Evolutionary conservation across 2,329 filamentous ascomycete genomes (phyloP), one percentile per base, ranked within the genome.

Genomic region (Colletotrichum sublineola): DNA sequence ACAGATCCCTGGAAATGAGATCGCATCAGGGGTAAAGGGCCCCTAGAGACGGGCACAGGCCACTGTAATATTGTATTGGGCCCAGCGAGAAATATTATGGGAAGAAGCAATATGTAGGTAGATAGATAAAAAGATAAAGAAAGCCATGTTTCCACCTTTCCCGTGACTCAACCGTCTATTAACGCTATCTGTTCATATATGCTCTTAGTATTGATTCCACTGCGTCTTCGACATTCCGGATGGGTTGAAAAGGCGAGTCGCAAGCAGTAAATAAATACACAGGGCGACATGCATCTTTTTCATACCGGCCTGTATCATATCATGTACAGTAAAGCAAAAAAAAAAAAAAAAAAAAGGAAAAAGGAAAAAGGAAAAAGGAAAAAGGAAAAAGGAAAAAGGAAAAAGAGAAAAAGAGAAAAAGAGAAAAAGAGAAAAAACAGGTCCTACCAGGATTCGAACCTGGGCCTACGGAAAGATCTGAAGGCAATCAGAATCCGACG

Each of bases 371-470:
- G n/a, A n/a, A n/a, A n/a, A n/a, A n/a, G n/a, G n/a, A n/a, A n/a
- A n/a, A n/a, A n/a, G n/a, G n/a, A n/a, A n/a, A n/a, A n/a, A n/a
- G n/a, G n/a, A n/a, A n/a, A n/a, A n/a, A n/a, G n/a, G n/a, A 42
- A n/a, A 24, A 24, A 24, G 1, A 1, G 1, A 24, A 24, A 1
- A 24, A 24, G 1, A 24, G 1, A 42, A 50, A 42, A n/a, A 24
- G 1, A 24, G 1, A 1, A 24, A 24, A 24, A 1, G 1, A 24
- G 1, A 24, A 24, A 24, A 9, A 53, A 29, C 5, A 69, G 69
- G 69, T 69, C 60, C 66, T 72, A 55, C 60, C 53, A 64, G 60
- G 66, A 72, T 69, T 69, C 66, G 66, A 72, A 69, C 66, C 66
- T 69, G 69, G 69, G 66, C 66, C 15, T 72, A 72, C 66, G 69